Conservation (phyloP, 768 basidiomycete species). For the Auriculariales sp. region DNA sequence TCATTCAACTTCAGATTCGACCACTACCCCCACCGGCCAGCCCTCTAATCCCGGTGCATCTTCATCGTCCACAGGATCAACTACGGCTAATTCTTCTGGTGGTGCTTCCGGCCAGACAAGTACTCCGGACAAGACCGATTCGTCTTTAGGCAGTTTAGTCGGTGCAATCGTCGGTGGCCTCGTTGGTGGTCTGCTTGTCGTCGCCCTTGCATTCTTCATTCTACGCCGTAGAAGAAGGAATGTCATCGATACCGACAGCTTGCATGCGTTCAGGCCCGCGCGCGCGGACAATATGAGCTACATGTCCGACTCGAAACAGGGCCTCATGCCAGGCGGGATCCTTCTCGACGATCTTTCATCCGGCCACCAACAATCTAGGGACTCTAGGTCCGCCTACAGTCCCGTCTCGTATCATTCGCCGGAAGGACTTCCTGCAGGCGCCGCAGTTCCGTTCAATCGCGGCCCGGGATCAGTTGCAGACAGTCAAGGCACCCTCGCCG, state of each 20-base stretch:
- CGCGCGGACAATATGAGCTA: background rate
- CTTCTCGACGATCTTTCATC: background rate
- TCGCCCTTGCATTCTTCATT: background rate
- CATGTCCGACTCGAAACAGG: background rate
- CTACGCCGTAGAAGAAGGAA: background rate
- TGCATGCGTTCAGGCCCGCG: background rate
- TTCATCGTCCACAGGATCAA: too few species aligned
- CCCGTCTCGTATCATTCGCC: background rate
- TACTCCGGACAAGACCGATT: too few species aligned
- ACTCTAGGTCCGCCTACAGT: background rate
- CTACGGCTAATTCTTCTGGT: too few species aligned
- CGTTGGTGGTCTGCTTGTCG: background rate
- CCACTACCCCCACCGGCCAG: too few species aligned
- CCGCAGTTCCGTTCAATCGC: background rate
- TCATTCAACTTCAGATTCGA: too few species aligned
- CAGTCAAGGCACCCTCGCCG: background rate
- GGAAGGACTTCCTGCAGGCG: background rate
- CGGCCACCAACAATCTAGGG: background rate
- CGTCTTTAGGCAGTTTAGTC: background rate
- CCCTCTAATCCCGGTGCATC: too few species aligned
- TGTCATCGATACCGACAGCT: background rate
- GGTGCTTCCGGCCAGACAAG: too few species aligned
- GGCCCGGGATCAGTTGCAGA: background rate
- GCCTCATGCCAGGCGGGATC: background rate
- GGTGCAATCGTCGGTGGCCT: background rate